Evolutionary conservation across 73 alveolate genomes (phyloP), one percentile per base, ranked within the genome.

Genomic region (Paramecium sonneborni): DNA sequence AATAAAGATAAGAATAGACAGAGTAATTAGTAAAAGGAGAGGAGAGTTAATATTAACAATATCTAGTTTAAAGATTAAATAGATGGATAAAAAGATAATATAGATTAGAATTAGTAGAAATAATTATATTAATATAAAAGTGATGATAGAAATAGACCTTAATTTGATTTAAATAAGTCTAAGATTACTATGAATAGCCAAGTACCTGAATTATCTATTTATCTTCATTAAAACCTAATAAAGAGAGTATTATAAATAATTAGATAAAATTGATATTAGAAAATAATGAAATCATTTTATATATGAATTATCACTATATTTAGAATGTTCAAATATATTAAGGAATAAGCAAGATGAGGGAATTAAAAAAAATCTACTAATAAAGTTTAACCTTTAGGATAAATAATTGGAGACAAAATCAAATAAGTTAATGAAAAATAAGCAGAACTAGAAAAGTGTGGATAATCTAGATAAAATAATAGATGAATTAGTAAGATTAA

Each of bases 401-500:
- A n/a, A 20, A 34, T 72, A 2, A 38, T 72, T 38, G 62, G 62
- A 8, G 86, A 72, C 0, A 72, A 72, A 15, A 34, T 37, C 11
- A 72, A 72, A 72, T 37, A 32, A 38, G 52, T 72, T 1, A 35
- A 35, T 14, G 86, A 35, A 30, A 72, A 72, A 37, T 28, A 21
- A 34, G 26, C 20, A 38, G 86, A 72, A 37, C 18, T 72, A 10
- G 86, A 72, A 72, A 32, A 35, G 58, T 35, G 14, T 72, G 11
- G 86, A 72, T 21, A 30, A 38, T 72, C 86, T 62, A 72, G 86
- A 72, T n/a, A 37, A 18, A 34, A 72, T 72, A 15, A 72, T 72
- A 11, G 57, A 72, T 15, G 86, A 72, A 72, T 72, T 72, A 34
- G 86, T 37, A 12, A 72, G 86, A 72, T 72, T 72, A 72, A 72